Conservation (phyloP, 108 stramenopile genomes). For the Cylindrotheca fusiformis region DNA sequence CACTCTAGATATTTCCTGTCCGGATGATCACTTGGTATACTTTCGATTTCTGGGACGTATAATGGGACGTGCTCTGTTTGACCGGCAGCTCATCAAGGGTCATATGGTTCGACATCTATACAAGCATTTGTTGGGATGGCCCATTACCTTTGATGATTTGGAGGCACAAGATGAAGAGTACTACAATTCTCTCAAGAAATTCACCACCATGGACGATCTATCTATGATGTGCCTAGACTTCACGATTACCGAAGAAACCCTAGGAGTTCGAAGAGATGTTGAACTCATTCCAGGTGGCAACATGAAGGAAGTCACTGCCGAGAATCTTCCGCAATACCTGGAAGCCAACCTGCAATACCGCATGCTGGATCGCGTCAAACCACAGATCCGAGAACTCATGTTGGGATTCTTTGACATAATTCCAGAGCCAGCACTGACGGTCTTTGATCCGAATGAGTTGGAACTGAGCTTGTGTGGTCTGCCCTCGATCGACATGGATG, state of each 20-base stretch:
- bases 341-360: slow-evolving; percentile 88
- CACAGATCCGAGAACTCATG: slow-evolving; percentile 85
- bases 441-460: slow-evolving; percentile 96
- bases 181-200: slow-evolving; percentile 72
- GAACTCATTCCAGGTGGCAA: slow-evolving; percentile 89
- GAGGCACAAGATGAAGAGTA: slow-evolving; percentile 85
- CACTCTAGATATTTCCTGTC: slow-evolving; percentile 61
- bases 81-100: slow-evolving; percentile 93
- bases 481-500: slow-evolving; percentile 91
- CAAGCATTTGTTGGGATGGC: slow-evolving; percentile 98
- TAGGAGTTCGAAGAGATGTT: slow-evolving; percentile 79
- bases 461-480: slow-evolving; percentile 97
- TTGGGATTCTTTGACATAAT: slow-evolving; percentile 96
- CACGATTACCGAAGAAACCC: slow-evolving; percentile 85
- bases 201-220: slow-evolving; percentile 62
- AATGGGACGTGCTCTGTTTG: slow-evolving; percentile 95
- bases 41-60: slow-evolving; percentile 96
- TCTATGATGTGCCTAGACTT: slow-evolving; percentile 93
- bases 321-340: slow-evolving; percentile 91
- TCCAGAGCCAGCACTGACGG: slow-evolving; percentile 90
- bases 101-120: slow-evolving; percentile 97
- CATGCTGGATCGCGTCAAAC: slow-evolving; percentile 81
- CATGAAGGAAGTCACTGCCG: slow-evolving; percentile 87
- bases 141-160: slow-evolving; percentile 90
- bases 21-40: slow-evolving; percentile 94